These are phyloP conservation scores for Yueomyces sinensis DNA, from an alignment of 805 yeast species.

Conservation along the genomic window DNA sequence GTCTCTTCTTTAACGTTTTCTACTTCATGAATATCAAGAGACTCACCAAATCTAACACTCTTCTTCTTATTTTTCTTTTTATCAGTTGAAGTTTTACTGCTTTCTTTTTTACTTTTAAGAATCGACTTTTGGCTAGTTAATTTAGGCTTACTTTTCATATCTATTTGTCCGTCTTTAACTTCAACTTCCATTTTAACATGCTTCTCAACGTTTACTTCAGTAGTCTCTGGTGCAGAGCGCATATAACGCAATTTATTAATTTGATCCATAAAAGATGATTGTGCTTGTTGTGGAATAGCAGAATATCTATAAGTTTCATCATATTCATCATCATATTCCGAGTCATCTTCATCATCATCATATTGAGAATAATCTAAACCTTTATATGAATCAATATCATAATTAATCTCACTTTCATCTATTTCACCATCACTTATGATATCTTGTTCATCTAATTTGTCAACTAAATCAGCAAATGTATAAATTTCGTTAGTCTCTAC, in stretches of 20 bases:
- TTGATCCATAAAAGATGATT: conserved; percentile 16
- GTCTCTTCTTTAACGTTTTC: conserved; percentile 22
- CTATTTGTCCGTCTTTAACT: neutral
- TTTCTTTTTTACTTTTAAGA: neutral
- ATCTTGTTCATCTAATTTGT: conserved; percentile 20
- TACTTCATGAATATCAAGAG: conserved; percentile 22
- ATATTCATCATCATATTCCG: conserved; percentile 9
- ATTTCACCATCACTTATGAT: conserved; percentile 15
- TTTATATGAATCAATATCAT: conserved; percentile 12
- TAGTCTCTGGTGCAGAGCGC: neutral
- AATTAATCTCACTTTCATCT: conserved; percentile 9
- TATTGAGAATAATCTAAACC: conserved; percentile 4
- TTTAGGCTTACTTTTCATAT: neutral
- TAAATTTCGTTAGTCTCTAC: conserved; percentile 17
- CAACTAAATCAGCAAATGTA: conserved; percentile 22
- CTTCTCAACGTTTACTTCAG: neutral
- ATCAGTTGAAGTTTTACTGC: neutral
- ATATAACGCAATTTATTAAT: conserved; percentile 11
- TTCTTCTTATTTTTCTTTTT: conserved; percentile 10
- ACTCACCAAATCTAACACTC: conserved; percentile 21
- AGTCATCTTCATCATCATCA: conserved; percentile 8
- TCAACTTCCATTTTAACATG: neutral
- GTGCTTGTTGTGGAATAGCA: conserved; percentile 14
- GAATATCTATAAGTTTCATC: conserved; percentile 5
- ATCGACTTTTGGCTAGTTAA: neutral